These are phyloP conservation scores for Ophiognomonia clavigignenti-juglandacearum DNA, from an alignment of 2,329 filamentous ascomycete genomes.

Conservation along the genomic window DNA sequence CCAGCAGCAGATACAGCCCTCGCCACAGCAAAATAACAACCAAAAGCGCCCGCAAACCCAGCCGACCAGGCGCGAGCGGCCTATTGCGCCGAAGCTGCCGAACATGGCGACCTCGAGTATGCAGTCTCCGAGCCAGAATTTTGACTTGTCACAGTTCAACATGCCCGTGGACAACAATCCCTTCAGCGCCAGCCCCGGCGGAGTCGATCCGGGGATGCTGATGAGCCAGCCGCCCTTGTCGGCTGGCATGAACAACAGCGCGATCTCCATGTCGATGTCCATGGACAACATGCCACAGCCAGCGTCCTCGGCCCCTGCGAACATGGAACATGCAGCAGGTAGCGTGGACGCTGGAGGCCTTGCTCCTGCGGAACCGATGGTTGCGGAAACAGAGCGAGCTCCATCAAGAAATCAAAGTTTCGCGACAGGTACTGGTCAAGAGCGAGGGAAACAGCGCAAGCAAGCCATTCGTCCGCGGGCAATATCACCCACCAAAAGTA, in stretches of 20 bases:
- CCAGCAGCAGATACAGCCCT: slow-evolving; percentile 11
- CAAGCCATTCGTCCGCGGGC: slow-evolving; percentile 35
- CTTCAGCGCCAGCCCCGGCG: slow-evolving; percentile 43
- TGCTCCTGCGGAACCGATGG: slow-evolving; percentile 25
- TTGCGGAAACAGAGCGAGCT: slow-evolving; percentile 32
- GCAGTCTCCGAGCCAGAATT: slow-evolving; percentile 15
- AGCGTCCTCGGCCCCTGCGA: slow-evolving; percentile 16
- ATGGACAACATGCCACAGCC: slow-evolving; percentile 9
- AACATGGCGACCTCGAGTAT: slow-evolving; percentile 26
- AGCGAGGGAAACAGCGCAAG: slow-evolving; percentile 36
- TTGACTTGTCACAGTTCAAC: slow-evolving; percentile 38
- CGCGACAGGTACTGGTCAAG: slow-evolving; percentile 19
- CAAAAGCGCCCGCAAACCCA: slow-evolving; percentile 21
- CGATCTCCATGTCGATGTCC: slow-evolving; percentile 8
- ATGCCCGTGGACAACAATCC: slow-evolving; percentile 42
- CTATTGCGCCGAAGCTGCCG: slow-evolving; percentile 46
- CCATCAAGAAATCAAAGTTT: slow-evolving; percentile 39
- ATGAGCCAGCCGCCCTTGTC: slow-evolving; percentile 46
- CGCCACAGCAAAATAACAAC: slow-evolving; percentile 15
- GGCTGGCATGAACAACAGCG: slow-evolving; percentile 35
- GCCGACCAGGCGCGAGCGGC: slow-evolving; percentile 36
- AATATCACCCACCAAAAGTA: slow-evolving; percentile 47
- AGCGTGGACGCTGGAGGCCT: slow-evolving; percentile 20
- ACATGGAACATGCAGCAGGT: slow-evolving; percentile 4
- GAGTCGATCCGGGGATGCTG: slow-evolving; percentile 56